Evolutionary conservation across 768 basidiomycete species (phyloP).

Genomic region (Pholiota microspora): DNA sequence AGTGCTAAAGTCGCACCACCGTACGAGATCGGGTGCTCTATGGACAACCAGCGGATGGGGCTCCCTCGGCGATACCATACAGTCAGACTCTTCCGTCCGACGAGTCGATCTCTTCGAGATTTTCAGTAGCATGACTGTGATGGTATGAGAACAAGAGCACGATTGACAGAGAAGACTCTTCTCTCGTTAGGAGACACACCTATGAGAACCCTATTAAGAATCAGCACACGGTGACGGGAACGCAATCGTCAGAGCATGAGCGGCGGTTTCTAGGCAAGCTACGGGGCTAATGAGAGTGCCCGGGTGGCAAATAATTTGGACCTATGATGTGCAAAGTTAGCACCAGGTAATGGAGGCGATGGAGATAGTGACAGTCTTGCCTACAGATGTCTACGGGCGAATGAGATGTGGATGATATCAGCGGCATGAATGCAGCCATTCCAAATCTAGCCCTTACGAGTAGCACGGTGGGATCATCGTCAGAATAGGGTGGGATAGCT

Average conservation of each 20-base stretch:
- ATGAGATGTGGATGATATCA: not conserved
- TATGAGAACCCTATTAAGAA: conserved; percentile 16
- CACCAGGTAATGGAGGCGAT: not conserved
- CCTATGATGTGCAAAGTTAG: not conserved
- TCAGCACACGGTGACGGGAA: conserved; percentile 6
- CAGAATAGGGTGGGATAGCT: not conserved
- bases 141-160: conserved; percentile 13
- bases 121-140: conserved; percentile 28
- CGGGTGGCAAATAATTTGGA: not conserved
- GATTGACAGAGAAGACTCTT: conserved; percentile 4
- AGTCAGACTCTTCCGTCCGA: conserved; percentile 11
- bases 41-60: conserved; percentile 12
- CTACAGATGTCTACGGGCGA: no score
- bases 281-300: not conserved
- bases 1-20: conserved; percentile 33
- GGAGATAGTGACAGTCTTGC: not conserved
- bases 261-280: not conserved
- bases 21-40: conserved; percentile 32
- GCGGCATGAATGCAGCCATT: not conserved
- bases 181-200: conserved; percentile 13
- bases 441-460: not conserved
- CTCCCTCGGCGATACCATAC: not conserved
- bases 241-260: conserved; percentile 1
- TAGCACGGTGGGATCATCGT: not conserved
- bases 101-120: conserved; percentile 23